phyloP scores from a whole-genome alignment of 768 basidiomycete species.

The Strobilomyces echinocephalus region DNA sequence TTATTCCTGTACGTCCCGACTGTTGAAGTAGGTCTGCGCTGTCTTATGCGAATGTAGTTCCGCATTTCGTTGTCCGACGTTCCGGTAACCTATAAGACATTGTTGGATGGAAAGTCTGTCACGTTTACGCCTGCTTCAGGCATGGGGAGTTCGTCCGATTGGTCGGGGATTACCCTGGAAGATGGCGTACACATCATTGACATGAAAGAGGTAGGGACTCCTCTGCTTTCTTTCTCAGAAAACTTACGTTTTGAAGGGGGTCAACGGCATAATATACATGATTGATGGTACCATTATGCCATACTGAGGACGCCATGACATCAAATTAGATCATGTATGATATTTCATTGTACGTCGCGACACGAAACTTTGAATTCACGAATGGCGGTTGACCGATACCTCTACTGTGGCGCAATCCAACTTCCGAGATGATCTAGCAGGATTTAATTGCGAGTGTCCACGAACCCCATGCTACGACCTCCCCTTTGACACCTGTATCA shows the following conservation, averaged over 20 bases:
- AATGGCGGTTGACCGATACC: no score
- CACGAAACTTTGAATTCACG: no score
- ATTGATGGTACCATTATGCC: conserved; percentile 36
- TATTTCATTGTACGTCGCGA: no score
- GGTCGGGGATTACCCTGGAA: conserved; percentile 57
- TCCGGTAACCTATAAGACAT: conserved; percentile 44
- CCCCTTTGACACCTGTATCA: no score
- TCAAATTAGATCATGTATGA: background rate
- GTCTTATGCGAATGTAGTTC: conserved; percentile 25
- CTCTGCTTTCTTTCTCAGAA: background rate
- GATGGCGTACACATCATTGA: conserved; percentile 50
- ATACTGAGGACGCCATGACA: conserved; percentile 7
- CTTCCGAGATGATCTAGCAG: no score
- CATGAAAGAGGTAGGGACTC: conserved; percentile 53
- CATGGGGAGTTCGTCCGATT: conserved; percentile 41
- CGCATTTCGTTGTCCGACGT: conserved; percentile 41
- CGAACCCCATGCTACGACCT: no score
- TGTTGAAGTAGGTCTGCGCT: background rate
- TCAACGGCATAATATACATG: conserved; percentile 41
- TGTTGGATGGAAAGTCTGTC: conserved; percentile 55
- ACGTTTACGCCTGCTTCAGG: conserved; percentile 41
- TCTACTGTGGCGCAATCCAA: no score
- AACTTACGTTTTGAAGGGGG: conserved; percentile 28
- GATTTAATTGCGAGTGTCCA: no score
- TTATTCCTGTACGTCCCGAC: conserved; percentile 60